phyloP scores from a whole-genome alignment of 75 land plant species.

The Pseudotsuga menziesii region DNA sequence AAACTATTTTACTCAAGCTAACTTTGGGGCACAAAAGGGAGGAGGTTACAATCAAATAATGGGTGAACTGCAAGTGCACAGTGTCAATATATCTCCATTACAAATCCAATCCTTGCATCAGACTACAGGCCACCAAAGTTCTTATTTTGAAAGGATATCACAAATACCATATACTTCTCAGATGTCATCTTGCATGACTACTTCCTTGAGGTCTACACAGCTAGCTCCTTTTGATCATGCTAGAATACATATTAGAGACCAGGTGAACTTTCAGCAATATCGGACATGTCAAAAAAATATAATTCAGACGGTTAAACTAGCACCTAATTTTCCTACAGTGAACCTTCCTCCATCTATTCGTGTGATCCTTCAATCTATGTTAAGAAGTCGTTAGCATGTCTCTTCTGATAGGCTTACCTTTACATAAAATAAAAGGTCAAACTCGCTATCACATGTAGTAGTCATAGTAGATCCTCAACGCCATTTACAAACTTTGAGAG shows the following conservation, averaged over 20 bases:
- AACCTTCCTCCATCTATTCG: slow-evolving; percentile 93
- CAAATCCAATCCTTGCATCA: not conserved
- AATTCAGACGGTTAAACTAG: slow-evolving; percentile 66
- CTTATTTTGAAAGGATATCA: slow-evolving; percentile 1
- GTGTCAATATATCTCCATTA: slow-evolving; percentile 5
- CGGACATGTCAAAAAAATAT: slow-evolving; percentile 24
- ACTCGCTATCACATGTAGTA: not conserved
- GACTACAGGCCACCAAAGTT: slow-evolving; percentile 1
- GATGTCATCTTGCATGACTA: not conserved
- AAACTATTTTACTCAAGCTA: not conserved
- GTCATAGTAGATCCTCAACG: not conserved
- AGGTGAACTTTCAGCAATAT: slow-evolving; percentile 18
- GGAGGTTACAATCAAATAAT: slow-evolving; percentile 3
- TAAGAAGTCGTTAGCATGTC: slow-evolving; percentile 14
- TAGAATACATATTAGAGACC: slow-evolving; percentile 13
- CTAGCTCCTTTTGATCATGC: slow-evolving; percentile 4
- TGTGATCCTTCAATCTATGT: slow-evolving; percentile 65
- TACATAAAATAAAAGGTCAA: slow-evolving; percentile 1
- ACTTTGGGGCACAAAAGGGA: slow-evolving; percentile 4
- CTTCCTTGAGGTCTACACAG: slow-evolving; percentile 3
- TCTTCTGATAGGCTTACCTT: not conserved
- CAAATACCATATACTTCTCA: slow-evolving; percentile 11
- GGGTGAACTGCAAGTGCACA: not conserved
- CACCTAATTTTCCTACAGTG: slow-evolving; percentile 88
- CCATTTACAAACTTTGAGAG: not conserved